These are phyloP conservation scores for Backusella mclennaniae DNA, from an alignment of 192 early-diverging fungal species.

Conservation along the genomic window DNA sequence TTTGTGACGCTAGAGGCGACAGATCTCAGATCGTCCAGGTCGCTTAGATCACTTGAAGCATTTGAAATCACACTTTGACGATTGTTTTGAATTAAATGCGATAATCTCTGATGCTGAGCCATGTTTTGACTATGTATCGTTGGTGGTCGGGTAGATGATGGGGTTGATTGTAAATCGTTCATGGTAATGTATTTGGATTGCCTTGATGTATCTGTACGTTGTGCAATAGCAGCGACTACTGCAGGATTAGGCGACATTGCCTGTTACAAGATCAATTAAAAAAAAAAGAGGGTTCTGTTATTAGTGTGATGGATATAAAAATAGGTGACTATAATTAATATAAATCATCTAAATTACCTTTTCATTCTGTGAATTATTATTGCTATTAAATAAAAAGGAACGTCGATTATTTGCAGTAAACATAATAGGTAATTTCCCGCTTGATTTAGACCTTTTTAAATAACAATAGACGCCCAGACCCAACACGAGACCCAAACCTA, in stretches of 20 bases:
- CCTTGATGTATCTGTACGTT: not conserved
- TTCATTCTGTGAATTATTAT: not conserved
- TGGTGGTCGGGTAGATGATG: not conserved
- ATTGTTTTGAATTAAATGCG: not conserved
- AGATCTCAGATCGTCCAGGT: not conserved
- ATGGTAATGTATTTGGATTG: not conserved
- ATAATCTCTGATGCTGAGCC: not conserved
- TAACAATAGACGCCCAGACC: not conserved
- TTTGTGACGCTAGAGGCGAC: not conserved
- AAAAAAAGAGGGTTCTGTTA: not conserved
- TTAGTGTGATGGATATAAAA: not conserved
- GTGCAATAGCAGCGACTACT: not conserved
- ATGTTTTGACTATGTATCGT: not conserved
- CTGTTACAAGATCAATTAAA: not conserved
- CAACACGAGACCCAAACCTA: conserved; percentile 6
- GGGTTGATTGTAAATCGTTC: not conserved
- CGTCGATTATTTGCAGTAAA: not conserved
- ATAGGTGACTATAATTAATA: no score
- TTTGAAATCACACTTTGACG: not conserved
- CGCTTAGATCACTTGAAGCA: not conserved
- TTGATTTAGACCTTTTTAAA: conserved; percentile 2
- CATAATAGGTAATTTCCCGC: not conserved
- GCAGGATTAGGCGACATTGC: not conserved
- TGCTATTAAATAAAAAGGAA: not conserved
- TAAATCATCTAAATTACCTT: not conserved